phyloP scores from a whole-genome alignment of 2,329 filamentous ascomycete genomes.

The Cryphonectria radicalis region DNA sequence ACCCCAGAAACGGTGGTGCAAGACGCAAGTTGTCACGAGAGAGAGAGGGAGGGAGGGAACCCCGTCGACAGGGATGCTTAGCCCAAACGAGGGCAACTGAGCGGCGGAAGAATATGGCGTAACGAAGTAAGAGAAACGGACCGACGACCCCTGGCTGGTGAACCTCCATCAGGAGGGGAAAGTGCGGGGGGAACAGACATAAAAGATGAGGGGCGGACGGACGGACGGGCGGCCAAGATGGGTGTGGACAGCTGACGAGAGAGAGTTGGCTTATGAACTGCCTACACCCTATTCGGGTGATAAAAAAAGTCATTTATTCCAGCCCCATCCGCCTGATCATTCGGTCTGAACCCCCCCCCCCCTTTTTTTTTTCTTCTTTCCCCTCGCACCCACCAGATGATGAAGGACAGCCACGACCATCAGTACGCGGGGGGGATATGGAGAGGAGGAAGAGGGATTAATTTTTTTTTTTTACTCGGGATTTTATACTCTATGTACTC shows the following conservation, averaged over 20 bases:
- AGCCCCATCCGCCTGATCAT: slow-evolving; percentile 5
- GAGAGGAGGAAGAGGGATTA: neutral
- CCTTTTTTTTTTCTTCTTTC: neutral
- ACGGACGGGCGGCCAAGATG: neutral
- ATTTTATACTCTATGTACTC: neutral
- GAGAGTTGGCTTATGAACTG: neutral
- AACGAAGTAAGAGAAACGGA: neutral
- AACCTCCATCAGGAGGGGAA: neutral
- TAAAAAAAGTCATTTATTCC: neutral
- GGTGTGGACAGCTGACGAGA: neutral
- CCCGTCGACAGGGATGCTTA: neutral
- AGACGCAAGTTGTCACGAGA: neutral
- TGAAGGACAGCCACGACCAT: neutral
- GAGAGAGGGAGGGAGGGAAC: neutral
- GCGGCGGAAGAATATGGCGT: neutral
- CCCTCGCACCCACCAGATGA: neutral
- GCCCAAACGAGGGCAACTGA: neutral
- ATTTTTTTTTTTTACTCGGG: neutral
- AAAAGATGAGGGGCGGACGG: slow-evolving; percentile 1
- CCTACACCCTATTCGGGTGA: neutral
- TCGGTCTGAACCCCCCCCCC: neutral
- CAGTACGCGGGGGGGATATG: neutral
- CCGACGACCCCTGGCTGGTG: neutral
- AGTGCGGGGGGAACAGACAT: neutral
- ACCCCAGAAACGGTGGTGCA: neutral